phyloP scores from a whole-genome alignment of 2,329 filamentous ascomycete species.

The Cephalotrichum gorgonifer region DNA sequence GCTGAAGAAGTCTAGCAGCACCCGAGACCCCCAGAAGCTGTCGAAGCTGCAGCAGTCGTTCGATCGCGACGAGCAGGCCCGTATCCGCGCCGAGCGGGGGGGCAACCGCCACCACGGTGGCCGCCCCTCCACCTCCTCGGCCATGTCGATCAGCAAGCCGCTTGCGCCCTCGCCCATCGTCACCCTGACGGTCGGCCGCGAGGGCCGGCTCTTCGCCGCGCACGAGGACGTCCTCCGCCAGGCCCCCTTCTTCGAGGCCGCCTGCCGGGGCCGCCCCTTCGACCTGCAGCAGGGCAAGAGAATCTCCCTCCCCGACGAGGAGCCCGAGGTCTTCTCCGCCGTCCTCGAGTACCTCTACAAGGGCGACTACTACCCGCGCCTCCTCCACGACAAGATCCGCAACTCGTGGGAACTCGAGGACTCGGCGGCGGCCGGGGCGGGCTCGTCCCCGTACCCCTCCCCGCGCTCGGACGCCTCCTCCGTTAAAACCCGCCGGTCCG shows the following conservation, averaged over 20 bases:
- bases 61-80: constrained; percentile 20
- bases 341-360: constrained; percentile 90
- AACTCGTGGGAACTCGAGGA: constrained; percentile 81
- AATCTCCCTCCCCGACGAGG: constrained; percentile 72
- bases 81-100: neutral
- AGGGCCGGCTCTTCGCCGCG: constrained; percentile 80
- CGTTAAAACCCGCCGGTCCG: neutral
- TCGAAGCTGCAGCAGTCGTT: constrained; percentile 80
- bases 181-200: constrained; percentile 69
- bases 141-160: neutral
- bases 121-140: neutral
- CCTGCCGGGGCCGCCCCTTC: constrained; percentile 1
- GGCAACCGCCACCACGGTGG: neutral
- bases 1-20: constrained; percentile 48
- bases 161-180: constrained; percentile 51
- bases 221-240: constrained; percentile 75
- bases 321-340: constrained; percentile 83
- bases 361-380: constrained; percentile 81
- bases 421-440: neutral
- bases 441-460: constrained; percentile 7
- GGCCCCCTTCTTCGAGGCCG: constrained; percentile 61
- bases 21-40: constrained; percentile 67
- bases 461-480: neutral
- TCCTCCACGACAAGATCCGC: constrained; percentile 76
- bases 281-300: constrained; percentile 37